These are phyloP conservation scores for Nothophytophthora sp. DNA, from an alignment of 352 stramenopile genomes.

Conservation along the genomic window DNA sequence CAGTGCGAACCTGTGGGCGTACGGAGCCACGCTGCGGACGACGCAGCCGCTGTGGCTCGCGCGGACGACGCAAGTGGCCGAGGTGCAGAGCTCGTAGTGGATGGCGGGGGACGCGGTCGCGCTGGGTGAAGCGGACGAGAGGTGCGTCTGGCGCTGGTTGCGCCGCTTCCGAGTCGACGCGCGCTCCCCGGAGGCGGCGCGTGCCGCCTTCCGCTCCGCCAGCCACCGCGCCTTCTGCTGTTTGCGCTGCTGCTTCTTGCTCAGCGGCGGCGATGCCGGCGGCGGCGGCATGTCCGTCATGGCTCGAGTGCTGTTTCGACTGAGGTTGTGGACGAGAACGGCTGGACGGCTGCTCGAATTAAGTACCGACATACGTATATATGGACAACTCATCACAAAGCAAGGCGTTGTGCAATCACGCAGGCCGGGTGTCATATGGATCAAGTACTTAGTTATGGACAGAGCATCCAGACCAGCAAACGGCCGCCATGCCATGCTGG, in stretches of 20 bases:
- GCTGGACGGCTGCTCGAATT: no score
- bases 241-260: constrained; percentile 58
- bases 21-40: constrained; percentile 71
- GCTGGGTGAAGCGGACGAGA: background rate
- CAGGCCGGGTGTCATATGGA: no score
- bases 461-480: no score
- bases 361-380: no score
- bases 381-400: no score
- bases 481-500: no score
- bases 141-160: constrained; percentile 31
- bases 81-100: constrained; percentile 26
- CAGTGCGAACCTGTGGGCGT: constrained; percentile 91
- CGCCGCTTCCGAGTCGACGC: constrained; percentile 38
- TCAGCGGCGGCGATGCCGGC: no score
- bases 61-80: constrained; percentile 30
- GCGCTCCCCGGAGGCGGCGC: constrained; percentile 9
- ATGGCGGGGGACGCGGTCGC: constrained; percentile 22
- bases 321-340: no score
- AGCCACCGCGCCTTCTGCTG: constrained; percentile 40
- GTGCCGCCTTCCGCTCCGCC: constrained; percentile 34
- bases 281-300: constrained; percentile 9
- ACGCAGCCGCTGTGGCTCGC: constrained; percentile 26
- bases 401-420: no score
- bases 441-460: no score
- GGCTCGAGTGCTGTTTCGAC: no score